Evolutionary conservation across 2,329 filamentous ascomycete genomes (phyloP), one percentile per base, ranked within the genome.

Genomic region (Calonectria crousiana): DNA sequence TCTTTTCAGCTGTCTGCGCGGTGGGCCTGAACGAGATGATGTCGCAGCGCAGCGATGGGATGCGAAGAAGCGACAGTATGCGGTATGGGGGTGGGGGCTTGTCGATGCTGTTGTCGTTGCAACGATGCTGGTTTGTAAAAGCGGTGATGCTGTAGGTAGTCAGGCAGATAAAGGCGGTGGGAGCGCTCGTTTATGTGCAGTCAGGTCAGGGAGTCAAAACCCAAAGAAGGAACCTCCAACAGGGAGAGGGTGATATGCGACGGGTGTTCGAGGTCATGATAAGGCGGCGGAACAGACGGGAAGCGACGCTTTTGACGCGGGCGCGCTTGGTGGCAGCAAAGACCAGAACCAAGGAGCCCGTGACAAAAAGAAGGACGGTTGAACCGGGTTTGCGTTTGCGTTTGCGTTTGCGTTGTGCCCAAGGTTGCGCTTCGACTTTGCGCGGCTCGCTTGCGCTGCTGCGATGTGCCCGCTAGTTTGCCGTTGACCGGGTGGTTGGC

Each of bases 171-270:
- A 69, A 62, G 56, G 56, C 56, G 56, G 65, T 71, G 74, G 74
- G 53, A 70, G 64, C 71, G 68, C 41, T 14, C 23, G 32, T 16
- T 34, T 34, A 56, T 16, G 28, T 32, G 71, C 77, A 82, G 83
- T 86, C 84, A 86, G 79, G 83, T 86, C 84, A 86, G 79, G 84
- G 84, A 75, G 84, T 84, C 79, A 81, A 77, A 74, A 83, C 81
- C 84, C 84, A 83, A 75, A 84, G 84, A 73, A 84, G 79, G 73
- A 86, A 84, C 76, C 84, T 86, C 84, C 84, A 82, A 78, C 80
- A 82, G 79, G 84, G 84, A 85, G 84, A 85, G 80, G 81, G 82
- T 80, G 80, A 82, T 81, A 83, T 81, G 71, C 83, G 82, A 75
- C 77, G 79, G 77, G 78, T 81, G 82, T 84, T 82, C 77, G 81